These are phyloP conservation scores for Candida suzukii DNA, from an alignment of 805 yeast species.

Conservation along the genomic window DNA sequence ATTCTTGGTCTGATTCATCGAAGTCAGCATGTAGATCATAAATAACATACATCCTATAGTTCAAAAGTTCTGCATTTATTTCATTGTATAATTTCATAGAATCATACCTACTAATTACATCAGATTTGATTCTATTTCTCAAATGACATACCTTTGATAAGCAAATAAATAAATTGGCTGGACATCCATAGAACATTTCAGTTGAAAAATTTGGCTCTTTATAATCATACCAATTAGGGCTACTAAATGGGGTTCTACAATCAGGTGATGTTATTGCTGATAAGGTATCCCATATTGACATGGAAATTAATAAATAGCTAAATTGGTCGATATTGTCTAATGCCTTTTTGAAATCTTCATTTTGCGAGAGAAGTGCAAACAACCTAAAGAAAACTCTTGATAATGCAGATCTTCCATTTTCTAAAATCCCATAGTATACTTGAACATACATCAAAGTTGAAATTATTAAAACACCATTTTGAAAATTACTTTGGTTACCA, in stretches of 20 bases:
- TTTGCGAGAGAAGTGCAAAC: constrained; percentile 31
- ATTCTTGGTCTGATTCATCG: neutral
- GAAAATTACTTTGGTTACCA: constrained; percentile 5
- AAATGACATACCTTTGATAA: constrained; percentile 29
- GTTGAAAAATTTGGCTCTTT: constrained; percentile 21
- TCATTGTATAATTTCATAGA: constrained; percentile 14
- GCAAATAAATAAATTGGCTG: constrained; percentile 30
- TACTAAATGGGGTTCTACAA: constrained; percentile 32
- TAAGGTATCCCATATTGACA: constrained; percentile 36
- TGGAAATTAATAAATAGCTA: constrained; percentile 23
- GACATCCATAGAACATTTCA: constrained; percentile 35
- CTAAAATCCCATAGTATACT: constrained; percentile 31
- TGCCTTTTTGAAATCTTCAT: constrained; percentile 20
- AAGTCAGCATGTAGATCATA: constrained; percentile 5
- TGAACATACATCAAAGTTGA: constrained; percentile 34
- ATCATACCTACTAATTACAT: constrained; percentile 3
- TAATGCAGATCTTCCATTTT: constrained; percentile 32
- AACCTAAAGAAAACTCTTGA: constrained; percentile 30
- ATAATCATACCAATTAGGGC: constrained; percentile 31
- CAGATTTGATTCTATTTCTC: constrained; percentile 9
- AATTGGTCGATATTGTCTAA: constrained; percentile 26
- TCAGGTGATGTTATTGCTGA: constrained; percentile 35
- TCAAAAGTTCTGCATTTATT: constrained; percentile 20
- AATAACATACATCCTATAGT: constrained; percentile 28
- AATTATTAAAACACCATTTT: constrained; percentile 17